Evolutionary conservation across 2,329 filamentous ascomycete species (phyloP), one percentile per base, ranked within the genome.

Genomic region (Simplicillium sp.): DNA sequence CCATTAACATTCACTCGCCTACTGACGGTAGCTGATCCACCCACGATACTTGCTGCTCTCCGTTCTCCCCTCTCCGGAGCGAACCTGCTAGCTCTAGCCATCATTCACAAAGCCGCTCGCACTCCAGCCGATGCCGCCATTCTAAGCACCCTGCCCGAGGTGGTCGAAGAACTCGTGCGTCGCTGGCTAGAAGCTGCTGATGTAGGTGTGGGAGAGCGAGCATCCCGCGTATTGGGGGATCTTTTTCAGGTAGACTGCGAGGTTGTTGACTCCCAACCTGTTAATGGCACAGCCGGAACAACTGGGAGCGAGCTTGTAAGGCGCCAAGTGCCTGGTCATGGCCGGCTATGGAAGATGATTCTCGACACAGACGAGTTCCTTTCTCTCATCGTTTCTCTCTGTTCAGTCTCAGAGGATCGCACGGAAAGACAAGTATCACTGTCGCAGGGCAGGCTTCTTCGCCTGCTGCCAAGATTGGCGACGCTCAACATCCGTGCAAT

Each of bases 211-310:
- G 49, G 71, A 11, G 71, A 78, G 51, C 67, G 65, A 28, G 74
- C 68, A 2, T 63, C 62, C 2, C 64, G 58, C 38, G 66, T 73
- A 2, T 53, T 82, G 3, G 68, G 68, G 2, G 69, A 75, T 46
- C 53, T 80, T 29, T 63, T 81, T 4, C 69, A 77, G 38, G 60
- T 69, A 7, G 77, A 81, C 54, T 76, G 70, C 47, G 64, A 68
- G 9, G 47, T 61, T 12, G 44, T 55, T 20, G 43, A 58, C 49
- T 14, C 57, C 55, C 13, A 54, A 36, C 37, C 53, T 16, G 47
- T 49, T 18, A 53, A 50, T 16, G 14, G 4, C 49, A 43, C n/a
- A 42, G 40, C 42, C 17, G 40, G 41, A 9, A 32, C 59, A 38
- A 59, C 57, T 29, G 60, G 60, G 18, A 54, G 56, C 20, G 59